Conservation (phyloP, 768 basidiomycete species). For the Auricularia auricula-judae region DNA sequence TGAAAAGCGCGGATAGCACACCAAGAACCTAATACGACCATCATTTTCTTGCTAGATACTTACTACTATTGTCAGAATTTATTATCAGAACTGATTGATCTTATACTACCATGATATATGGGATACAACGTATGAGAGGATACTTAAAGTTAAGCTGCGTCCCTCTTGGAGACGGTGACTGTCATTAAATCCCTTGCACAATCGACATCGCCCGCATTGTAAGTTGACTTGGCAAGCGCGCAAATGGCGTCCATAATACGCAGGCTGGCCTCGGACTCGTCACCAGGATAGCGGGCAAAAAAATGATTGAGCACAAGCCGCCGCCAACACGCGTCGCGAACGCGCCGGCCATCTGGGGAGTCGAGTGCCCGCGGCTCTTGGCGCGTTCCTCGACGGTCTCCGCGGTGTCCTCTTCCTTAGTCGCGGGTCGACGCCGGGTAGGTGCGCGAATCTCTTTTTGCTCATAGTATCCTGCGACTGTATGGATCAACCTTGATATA, state of each 20-base stretch:
- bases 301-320: constrained; percentile 18
- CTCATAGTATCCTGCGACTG: too few relatives aligned
- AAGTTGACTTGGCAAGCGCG: constrained; percentile 41
- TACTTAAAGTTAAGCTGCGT: too few relatives aligned
- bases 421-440: constrained; percentile 13
- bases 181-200: constrained; percentile 74
- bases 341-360: constrained; percentile 18
- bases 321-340: constrained; percentile 13
- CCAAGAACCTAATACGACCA: too few relatives aligned
- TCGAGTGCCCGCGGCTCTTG: constrained; percentile 19
- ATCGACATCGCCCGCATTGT: constrained; percentile 36
- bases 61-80: too few relatives aligned
- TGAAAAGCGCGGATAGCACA: too few relatives aligned
- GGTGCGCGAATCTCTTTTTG: constrained; percentile 9
- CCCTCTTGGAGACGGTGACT: constrained; percentile 14
- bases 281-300: constrained; percentile 51
- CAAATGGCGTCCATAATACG: constrained; percentile 55
- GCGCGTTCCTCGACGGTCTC: constrained; percentile 11
- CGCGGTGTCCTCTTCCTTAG: constrained; percentile 6
- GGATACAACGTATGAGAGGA: too few relatives aligned
- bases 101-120: too few relatives aligned
- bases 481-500: too few relatives aligned
- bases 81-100: too few relatives aligned
- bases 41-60: too few relatives aligned
- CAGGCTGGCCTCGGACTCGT: constrained; percentile 40